Conservation (phyloP, 1,139 yeast genomes). For the Yamadazyma membranifaciens region DNA sequence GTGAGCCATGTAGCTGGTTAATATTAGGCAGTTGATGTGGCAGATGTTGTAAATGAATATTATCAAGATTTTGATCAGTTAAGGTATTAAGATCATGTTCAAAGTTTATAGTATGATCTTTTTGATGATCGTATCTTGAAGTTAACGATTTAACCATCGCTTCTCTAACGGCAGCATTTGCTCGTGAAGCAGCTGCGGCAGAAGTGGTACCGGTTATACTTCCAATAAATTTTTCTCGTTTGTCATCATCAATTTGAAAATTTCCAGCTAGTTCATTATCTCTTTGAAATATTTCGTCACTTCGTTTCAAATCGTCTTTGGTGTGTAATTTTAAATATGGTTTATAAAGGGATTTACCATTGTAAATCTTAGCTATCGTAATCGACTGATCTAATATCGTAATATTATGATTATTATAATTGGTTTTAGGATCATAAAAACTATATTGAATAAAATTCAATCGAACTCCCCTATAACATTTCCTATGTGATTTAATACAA, state of each 20-base stretch:
- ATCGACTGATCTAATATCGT: conserved; percentile 42
- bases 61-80: neutral
- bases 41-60: too few relatives aligned
- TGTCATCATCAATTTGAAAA: conserved; percentile 9
- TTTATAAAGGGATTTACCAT: conserved; percentile 31
- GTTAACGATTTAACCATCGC: conserved; percentile 6
- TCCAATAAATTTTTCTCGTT: conserved; percentile 10
- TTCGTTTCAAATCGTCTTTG: conserved; percentile 29
- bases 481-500: conserved; percentile 41
- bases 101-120: neutral
- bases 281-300: conserved; percentile 32
- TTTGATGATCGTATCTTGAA: neutral
- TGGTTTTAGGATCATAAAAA: conserved; percentile 34
- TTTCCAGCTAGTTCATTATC: conserved; percentile 19
- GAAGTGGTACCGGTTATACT: conserved; percentile 9
- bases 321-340: conserved; percentile 33
- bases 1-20: conserved; percentile 1
- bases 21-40: too few relatives aligned
- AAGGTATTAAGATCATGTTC: neutral
- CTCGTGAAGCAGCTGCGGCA: conserved; percentile 11
- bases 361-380: conserved; percentile 40
- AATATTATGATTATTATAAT: conserved; percentile 5
- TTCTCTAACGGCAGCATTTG: conserved; percentile 8
- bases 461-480: conserved; percentile 45
- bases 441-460: conserved; percentile 46